A percentile compares a stretch with the other conserved stretches of the same genome.
Conservation (phyloP, 1,284 basidiomycete species). For the Omphalotus olearius region DNA sequence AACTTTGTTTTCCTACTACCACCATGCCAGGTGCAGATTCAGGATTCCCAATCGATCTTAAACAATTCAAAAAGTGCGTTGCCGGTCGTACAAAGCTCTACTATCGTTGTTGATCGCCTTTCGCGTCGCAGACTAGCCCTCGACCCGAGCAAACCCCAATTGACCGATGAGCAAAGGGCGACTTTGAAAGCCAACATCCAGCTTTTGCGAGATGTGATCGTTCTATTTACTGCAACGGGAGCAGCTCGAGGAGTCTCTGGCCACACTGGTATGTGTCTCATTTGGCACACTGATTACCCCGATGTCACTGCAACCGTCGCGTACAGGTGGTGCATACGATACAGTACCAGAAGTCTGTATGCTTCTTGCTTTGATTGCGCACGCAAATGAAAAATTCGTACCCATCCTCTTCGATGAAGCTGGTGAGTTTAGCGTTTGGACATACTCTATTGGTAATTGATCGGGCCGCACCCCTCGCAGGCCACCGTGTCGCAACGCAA, state of each 20-base stretch:
- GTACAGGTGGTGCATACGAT: conserved; percentile 74
- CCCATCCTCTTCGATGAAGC: conserved; percentile 76
- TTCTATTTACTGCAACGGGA: conserved; percentile 79
- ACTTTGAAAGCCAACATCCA: conserved; percentile 68
- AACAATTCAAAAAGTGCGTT: conserved; percentile 62
- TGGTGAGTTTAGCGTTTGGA: conserved; percentile 37
- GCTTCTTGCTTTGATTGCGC: conserved; percentile 65
- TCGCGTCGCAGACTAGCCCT: conserved; percentile 51
- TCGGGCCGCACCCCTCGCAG: conserved; percentile 28
- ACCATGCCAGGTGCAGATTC: conserved; percentile 35
- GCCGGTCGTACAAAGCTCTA: conserved; percentile 5
- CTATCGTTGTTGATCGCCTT: conserved; percentile 15
- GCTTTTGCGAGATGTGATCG: conserved; percentile 76
- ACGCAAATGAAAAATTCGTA: conserved; percentile 51
- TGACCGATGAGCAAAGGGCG: conserved; percentile 55
- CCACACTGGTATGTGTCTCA: conserved; percentile 58
- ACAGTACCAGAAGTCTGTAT: conserved; percentile 81
- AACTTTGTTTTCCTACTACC: conserved; percentile 4
- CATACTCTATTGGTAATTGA: neutral
- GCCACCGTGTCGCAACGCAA: conserved; percentile 85
- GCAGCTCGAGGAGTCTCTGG: conserved; percentile 80
- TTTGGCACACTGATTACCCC: neutral
- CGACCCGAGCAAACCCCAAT: conserved; percentile 60
- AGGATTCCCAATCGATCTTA: conserved; percentile 73
- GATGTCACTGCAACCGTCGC: neutral